phyloP scores from a whole-genome alignment of 2,329 filamentous ascomycete species.

The Penicillium oxalicum region DNA sequence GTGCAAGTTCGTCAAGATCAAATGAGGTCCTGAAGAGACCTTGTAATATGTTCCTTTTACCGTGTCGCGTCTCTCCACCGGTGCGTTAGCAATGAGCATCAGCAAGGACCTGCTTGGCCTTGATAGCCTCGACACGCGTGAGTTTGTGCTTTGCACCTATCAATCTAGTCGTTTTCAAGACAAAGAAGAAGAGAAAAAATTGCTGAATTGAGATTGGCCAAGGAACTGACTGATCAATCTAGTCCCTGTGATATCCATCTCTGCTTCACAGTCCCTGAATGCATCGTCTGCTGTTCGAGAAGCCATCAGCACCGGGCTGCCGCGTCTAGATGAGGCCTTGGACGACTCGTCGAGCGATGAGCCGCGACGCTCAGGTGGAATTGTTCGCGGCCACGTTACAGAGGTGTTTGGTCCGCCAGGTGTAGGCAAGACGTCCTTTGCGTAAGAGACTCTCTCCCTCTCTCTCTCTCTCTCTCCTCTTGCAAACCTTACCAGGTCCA shows the following conservation, averaged over 20 bases:
- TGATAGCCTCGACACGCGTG: conserved; percentile 27
- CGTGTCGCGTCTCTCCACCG: neutral
- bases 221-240: neutral
- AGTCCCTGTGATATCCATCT: conserved; percentile 29
- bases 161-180: too few relatives aligned
- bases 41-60: neutral
- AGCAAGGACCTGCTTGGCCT: conserved; percentile 28
- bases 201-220: neutral
- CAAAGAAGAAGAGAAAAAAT: too few relatives aligned
- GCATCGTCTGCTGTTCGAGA: conserved; percentile 18
- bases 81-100: conserved; percentile 18
- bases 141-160: conserved; percentile 4
- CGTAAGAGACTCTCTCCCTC: conserved; percentile 47
- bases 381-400: conserved; percentile 70
- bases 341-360: conserved; percentile 12
- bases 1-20: too few relatives aligned
- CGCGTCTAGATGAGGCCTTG: conserved; percentile 41
- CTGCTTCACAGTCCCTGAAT: conserved; percentile 34
- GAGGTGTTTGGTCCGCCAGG: conserved; percentile 87
- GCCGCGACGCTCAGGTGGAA: conserved; percentile 41
- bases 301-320: conserved; percentile 41
- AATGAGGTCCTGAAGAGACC: neutral
- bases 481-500: too few relatives aligned
- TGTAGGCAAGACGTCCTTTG: conserved; percentile 75
- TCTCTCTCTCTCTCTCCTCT: too few relatives aligned